These are phyloP conservation scores for Chlamydomonas asymmetrica DNA, from an alignment of 139 green algal genomes.

Conservation along the genomic window DNA sequence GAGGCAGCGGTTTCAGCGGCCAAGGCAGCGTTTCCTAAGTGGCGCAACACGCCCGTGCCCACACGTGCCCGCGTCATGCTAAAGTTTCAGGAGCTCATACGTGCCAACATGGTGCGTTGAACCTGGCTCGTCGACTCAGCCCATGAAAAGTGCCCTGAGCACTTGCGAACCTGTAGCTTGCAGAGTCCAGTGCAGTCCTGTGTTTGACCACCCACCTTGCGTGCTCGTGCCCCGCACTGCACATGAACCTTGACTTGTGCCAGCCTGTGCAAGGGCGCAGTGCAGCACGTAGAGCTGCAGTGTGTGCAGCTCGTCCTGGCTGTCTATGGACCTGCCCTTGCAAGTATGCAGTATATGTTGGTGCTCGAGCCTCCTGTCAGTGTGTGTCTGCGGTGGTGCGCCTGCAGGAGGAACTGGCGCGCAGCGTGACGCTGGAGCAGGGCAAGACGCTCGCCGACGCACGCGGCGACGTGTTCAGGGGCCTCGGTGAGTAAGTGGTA, in stretches of 20 bases:
- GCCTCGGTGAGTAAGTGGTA: conserved; percentile 82
- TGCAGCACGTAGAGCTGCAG: too few relatives aligned
- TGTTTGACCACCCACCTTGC: too few relatives aligned
- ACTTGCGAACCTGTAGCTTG: too few relatives aligned
- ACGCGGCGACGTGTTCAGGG: conserved; percentile 91
- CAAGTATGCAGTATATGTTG: conserved; percentile 22
- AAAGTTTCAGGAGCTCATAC: conserved; percentile 86
- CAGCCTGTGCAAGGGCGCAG: too few relatives aligned
- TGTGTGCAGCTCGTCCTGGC: too few relatives aligned
- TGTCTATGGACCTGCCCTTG: too few relatives aligned
- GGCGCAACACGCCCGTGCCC: conserved; percentile 78
- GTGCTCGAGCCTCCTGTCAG: conserved; percentile 7
- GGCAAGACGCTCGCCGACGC: conserved; percentile 96
- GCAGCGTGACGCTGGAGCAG: conserved; percentile 86
- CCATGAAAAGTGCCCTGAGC: too few relatives aligned
- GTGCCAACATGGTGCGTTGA: conserved; percentile 75
- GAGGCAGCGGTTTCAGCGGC: conserved; percentile 79
- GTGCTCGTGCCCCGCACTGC: too few relatives aligned
- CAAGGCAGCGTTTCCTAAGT: conserved; percentile 81
- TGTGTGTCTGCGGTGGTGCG: conserved; percentile 1
- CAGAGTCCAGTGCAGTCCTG: too few relatives aligned
- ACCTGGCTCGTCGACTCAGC: too few relatives aligned
- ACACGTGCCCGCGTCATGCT: conserved; percentile 87
- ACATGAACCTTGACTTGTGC: too few relatives aligned
- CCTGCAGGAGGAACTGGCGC: conserved; percentile 82